A percentile compares a stretch with the other conserved stretches of the same genome.
These are phyloP conservation scores for Ophiostoma sp. DNA, from an alignment of 2,329 filamentous ascomycete species.

Conservation along the genomic window DNA sequence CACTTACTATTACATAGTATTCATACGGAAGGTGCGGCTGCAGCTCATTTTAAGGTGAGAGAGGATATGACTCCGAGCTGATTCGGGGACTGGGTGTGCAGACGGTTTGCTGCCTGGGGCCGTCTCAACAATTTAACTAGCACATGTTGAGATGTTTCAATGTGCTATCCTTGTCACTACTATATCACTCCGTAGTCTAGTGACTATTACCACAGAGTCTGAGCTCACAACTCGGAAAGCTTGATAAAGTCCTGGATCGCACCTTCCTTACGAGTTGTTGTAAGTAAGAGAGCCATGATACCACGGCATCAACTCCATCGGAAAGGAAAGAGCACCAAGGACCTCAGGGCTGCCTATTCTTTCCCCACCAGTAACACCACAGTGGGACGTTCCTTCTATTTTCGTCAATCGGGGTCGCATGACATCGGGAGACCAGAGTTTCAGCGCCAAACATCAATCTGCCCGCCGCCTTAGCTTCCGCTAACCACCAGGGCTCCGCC, in stretches of 20 bases:
- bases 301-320: background rate
- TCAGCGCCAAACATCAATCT: constrained; percentile 10
- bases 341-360: background rate
- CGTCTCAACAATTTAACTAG: background rate
- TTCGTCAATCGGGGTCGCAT: constrained; percentile 20
- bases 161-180: background rate
- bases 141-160: constrained; percentile 10
- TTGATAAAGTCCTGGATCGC: background rate
- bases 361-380: constrained; percentile 18
- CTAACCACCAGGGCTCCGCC: background rate
- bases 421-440: constrained; percentile 17
- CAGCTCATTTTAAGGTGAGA: background rate
- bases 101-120: background rate
- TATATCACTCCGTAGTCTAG: background rate
- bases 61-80: background rate
- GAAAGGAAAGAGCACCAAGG: constrained; percentile 8
- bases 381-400: constrained; percentile 20
- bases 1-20: background rate
- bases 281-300: background rate
- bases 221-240: background rate
- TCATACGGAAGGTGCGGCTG: background rate
- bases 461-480: constrained; percentile 15
- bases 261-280: background rate
- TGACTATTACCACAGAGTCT: too few species aligned
- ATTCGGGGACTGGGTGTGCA: background rate